Evolutionary conservation across 2,329 filamentous ascomycete genomes (phyloP).

Genomic region (Cladosporium sp.): DNA sequence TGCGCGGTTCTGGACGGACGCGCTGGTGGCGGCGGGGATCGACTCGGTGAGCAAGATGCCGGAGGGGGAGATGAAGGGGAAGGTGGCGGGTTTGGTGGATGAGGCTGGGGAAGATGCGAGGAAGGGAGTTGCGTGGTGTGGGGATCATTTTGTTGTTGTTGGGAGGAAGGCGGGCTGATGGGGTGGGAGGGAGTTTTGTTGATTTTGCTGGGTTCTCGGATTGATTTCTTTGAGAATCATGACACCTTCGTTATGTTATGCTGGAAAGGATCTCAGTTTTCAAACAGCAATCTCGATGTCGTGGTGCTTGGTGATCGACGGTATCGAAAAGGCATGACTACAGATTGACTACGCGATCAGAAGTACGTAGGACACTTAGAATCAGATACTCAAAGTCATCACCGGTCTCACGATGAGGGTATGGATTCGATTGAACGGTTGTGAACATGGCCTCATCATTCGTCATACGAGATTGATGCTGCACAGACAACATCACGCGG

Average conservation of each 20-base stretch:
- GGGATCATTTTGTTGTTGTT: conserved; percentile 14
- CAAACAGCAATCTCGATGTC: background rate
- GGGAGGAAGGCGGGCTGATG: conserved; percentile 4
- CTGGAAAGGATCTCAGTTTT: background rate
- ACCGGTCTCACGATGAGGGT: background rate
- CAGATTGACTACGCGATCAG: background rate
- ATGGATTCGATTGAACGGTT: no score
- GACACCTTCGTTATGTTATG: background rate
- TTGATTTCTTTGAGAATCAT: background rate
- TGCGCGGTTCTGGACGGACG: conserved; percentile 14
- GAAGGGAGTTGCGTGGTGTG: conserved; percentile 17
- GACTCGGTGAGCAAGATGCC: conserved; percentile 12
- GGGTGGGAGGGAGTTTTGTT: background rate
- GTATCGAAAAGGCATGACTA: background rate
- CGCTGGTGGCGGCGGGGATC: conserved; percentile 12
- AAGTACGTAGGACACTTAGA: background rate
- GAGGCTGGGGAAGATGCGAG: conserved; percentile 15
- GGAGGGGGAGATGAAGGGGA: conserved; percentile 4
- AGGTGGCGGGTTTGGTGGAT: background rate
- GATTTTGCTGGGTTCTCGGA: background rate
- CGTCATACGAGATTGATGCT: no score
- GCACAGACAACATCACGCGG: no score
- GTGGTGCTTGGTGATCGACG: background rate
- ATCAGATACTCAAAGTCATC: background rate
- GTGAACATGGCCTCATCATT: no score